Percentiles rank a stretch among this genome's conserved stretches.
These are phyloP conservation scores for Arthrocladium fulminans DNA, from an alignment of 2,329 filamentous ascomycete genomes.

Conservation along the genomic window DNA sequence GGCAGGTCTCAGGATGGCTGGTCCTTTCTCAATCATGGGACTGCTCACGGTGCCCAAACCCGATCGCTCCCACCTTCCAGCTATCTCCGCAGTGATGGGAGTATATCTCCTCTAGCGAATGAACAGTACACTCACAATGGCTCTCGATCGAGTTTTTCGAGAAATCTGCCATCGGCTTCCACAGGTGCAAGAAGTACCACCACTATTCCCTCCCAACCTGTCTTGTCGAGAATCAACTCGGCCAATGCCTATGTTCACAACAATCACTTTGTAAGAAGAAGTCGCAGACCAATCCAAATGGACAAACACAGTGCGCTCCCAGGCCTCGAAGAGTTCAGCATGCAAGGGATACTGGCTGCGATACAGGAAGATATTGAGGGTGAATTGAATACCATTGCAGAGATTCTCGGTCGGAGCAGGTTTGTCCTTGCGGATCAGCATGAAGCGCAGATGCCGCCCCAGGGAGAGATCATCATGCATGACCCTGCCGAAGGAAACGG, in stretches of 20 bases:
- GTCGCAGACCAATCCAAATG: slow-evolving; percentile 26
- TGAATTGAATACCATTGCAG: slow-evolving; percentile 53
- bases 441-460: slow-evolving; percentile 51
- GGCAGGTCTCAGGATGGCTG: slow-evolving; percentile 20
- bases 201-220: slow-evolving; percentile 33
- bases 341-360: slow-evolving; percentile 47
- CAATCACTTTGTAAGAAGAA: slow-evolving; percentile 27
- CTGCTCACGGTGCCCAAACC: slow-evolving; percentile 9
- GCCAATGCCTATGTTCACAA: slow-evolving; percentile 28
- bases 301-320: slow-evolving; percentile 31
- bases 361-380: slow-evolving; percentile 51
- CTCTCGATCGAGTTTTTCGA: slow-evolving; percentile 19
- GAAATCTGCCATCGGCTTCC: slow-evolving; percentile 16
- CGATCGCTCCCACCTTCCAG: slow-evolving; percentile 20
- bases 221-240: slow-evolving; percentile 37
- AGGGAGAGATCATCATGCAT: slow-evolving; percentile 46
- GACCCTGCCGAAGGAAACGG: slow-evolving; percentile 35
- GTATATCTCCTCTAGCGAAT: slow-evolving; percentile 17
- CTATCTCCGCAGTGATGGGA: slow-evolving; percentile 21
- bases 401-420: slow-evolving; percentile 53
- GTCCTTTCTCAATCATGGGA: slow-evolving; percentile 18
- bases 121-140: slow-evolving; percentile 17
- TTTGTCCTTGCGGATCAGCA: slow-evolving; percentile 56
- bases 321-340: slow-evolving; percentile 45
- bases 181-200: slow-evolving; percentile 22